Conservation (phyloP, 2,329 filamentous ascomycete genomes). For the Xylariaceae sp. region DNA sequence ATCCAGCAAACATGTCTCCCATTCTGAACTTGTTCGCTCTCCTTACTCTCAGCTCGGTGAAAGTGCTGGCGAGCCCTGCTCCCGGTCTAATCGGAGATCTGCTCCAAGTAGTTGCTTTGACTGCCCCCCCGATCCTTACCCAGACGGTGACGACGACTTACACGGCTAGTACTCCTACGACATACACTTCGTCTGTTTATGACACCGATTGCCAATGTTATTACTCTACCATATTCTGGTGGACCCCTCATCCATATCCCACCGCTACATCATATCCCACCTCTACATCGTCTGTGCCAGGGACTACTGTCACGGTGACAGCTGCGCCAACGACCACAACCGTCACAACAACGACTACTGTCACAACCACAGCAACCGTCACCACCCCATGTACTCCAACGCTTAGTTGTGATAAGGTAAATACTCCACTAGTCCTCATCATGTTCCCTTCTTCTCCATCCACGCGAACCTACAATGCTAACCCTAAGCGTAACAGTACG, state of each 20-base stretch:
- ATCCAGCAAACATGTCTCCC: no score
- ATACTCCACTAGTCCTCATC: neutral
- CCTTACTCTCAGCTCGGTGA: conserved; percentile 1
- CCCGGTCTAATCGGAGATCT: conserved; percentile 4
- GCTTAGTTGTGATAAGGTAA: neutral
- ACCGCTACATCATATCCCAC: neutral
- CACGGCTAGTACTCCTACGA: conserved; percentile 18
- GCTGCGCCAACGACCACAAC: neutral
- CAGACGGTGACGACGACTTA: conserved; percentile 26
- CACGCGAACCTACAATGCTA: neutral
- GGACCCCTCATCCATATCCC: conserved; percentile 16
- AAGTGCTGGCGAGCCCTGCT: conserved; percentile 10
- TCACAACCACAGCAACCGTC: neutral
- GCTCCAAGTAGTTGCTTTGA: conserved; percentile 13
- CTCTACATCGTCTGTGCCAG: neutral
- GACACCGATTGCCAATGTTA: conserved; percentile 22
- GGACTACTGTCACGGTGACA: conserved; percentile 16
- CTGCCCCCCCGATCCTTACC: conserved; percentile 13
- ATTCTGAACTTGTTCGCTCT: conserved; percentile 1
- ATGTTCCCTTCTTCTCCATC: neutral
- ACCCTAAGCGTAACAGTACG: conserved; percentile 13
- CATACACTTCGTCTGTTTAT: conserved; percentile 26
- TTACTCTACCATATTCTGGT: conserved; percentile 25
- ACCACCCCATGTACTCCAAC: neutral
- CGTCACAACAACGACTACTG: neutral